phyloP scores from a whole-genome alignment of 768 basidiomycete species.

The Lepiota venenata region DNA sequence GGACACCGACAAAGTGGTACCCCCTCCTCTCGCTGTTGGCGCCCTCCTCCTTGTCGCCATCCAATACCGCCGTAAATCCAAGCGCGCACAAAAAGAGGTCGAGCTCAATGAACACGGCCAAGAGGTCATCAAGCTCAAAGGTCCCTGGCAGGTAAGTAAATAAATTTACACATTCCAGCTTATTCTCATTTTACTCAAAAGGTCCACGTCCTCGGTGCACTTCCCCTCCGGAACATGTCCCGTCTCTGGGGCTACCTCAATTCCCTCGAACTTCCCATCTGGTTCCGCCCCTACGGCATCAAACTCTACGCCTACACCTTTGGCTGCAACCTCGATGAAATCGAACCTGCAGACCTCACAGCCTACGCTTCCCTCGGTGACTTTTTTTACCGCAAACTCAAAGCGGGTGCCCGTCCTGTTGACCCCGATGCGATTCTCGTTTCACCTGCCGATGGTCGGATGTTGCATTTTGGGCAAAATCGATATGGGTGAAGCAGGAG shows the following conservation, averaged over 20 bases:
- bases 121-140: slow-evolving; percentile 76
- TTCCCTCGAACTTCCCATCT: slow-evolving; percentile 88
- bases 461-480: slow-evolving; percentile 93
- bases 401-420: slow-evolving; percentile 78
- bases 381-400: slow-evolving; percentile 92
- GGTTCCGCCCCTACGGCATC: slow-evolving; percentile 91
- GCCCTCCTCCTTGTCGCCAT: slow-evolving; percentile 81
- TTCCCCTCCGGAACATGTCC: slow-evolving; percentile 94
- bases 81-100: slow-evolving; percentile 54
- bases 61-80: slow-evolving; percentile 64
- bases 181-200: slow-evolving; percentile 22
- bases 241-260: slow-evolving; percentile 97
- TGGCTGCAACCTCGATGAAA: slow-evolving; percentile 92
- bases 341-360: slow-evolving; percentile 74
- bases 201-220: slow-evolving; percentile 96
- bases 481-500: slow-evolving; percentile 53
- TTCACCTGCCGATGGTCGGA: slow-evolving; percentile 90
- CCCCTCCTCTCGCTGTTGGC: slow-evolving; percentile 89
- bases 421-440: slow-evolving; percentile 68
- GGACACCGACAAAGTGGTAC: slow-evolving; percentile 94
- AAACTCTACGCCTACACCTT: slow-evolving; percentile 84
- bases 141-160: slow-evolving; percentile 96
- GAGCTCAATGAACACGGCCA: slow-evolving; percentile 81
- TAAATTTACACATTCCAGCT: no score
- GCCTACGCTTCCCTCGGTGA: slow-evolving; percentile 85